Evolutionary conservation across 352 stramenopile species (phyloP).

Genomic region (Phytopythium mirpurense): DNA sequence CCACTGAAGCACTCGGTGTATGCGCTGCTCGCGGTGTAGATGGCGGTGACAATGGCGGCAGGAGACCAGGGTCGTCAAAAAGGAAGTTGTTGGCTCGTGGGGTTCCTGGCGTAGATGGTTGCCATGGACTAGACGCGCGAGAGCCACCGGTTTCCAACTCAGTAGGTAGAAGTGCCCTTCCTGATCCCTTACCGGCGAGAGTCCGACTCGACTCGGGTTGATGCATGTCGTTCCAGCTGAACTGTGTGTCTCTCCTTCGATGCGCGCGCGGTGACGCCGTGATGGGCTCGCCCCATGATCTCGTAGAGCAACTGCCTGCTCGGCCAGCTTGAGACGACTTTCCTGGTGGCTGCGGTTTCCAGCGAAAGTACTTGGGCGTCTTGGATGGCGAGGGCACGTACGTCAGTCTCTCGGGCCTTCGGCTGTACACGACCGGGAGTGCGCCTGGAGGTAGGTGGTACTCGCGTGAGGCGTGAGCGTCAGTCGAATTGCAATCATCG

Average conservation of each 20-base stretch:
- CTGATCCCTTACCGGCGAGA: not conserved
- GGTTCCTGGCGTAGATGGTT: constrained; percentile 2
- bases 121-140: not conserved
- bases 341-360: constrained; percentile 27
- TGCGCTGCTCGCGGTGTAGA: constrained; percentile 6
- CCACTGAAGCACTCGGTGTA: not conserved
- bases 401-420: constrained; percentile 23
- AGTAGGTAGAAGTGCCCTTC: not conserved
- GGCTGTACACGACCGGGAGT: constrained; percentile 48
- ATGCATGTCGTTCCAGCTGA: constrained; percentile 3
- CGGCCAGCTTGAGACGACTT: not conserved
- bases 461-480: not conserved
- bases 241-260: constrained; percentile 7
- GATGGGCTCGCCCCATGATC: not conserved
- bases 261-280: constrained; percentile 18
- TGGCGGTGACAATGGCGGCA: constrained; percentile 7
- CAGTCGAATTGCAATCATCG: constrained; percentile 10
- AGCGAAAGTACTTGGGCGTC: constrained; percentile 62
- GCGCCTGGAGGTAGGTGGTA: constrained; percentile 26
- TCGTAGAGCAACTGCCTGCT: not conserved
- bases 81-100: constrained; percentile 18
- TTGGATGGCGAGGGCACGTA: constrained; percentile 39
- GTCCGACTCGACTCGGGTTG: not conserved
- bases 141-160: not conserved
- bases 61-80: constrained; percentile 16